phyloP scores from a whole-genome alignment of 495 filamentous ascomycete species.

The Poronia punctata region DNA sequence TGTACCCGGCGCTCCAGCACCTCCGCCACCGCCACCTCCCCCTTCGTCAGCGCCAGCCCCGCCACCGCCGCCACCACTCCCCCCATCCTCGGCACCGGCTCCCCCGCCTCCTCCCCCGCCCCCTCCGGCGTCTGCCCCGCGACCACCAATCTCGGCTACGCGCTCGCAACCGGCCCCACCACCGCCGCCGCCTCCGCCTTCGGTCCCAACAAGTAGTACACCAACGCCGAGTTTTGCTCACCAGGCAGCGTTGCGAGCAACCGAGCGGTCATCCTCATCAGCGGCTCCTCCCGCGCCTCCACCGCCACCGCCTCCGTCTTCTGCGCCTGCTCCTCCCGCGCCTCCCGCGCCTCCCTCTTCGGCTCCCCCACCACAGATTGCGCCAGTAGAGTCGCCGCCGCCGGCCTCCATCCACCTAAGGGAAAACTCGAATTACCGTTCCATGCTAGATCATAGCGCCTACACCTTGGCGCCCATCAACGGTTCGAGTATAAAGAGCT shows the following conservation, averaged over 20 bases:
- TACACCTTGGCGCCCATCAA: slow-evolving; percentile 61
- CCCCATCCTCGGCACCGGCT: slow-evolving; percentile 43
- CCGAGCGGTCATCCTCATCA: slow-evolving; percentile 34
- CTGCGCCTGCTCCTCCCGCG: slow-evolving; percentile 29
- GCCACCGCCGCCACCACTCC: slow-evolving; percentile 32
- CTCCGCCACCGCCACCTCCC: slow-evolving; percentile 44
- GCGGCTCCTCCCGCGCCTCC: slow-evolving; percentile 36
- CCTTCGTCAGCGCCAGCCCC: slow-evolving; percentile 44
- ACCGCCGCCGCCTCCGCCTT: slow-evolving; percentile 44
- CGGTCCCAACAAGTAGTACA: slow-evolving; percentile 28
- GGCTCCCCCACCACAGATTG: slow-evolving; percentile 27
- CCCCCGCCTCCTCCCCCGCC: slow-evolving; percentile 43
- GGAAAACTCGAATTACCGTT: slow-evolving; percentile 27
- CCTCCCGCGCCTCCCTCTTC: slow-evolving; percentile 32
- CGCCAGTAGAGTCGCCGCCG: slow-evolving; percentile 14
- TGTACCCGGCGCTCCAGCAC: slow-evolving; percentile 42
- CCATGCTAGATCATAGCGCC: slow-evolving; percentile 64
- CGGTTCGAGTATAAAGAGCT: slow-evolving; percentile 26
- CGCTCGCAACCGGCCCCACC: slow-evolving; percentile 48
- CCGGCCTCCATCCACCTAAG: slow-evolving; percentile 22
- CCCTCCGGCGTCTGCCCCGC: slow-evolving; percentile 17
- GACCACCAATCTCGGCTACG: slow-evolving; percentile 28
- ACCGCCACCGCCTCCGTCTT: slow-evolving; percentile 26
- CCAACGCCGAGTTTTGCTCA: slow-evolving; percentile 39
- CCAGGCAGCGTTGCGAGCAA: slow-evolving; percentile 44